Evolutionary conservation across 306 rosid species (phyloP).

Genomic region (Trichosanthes cucumerina): DNA sequence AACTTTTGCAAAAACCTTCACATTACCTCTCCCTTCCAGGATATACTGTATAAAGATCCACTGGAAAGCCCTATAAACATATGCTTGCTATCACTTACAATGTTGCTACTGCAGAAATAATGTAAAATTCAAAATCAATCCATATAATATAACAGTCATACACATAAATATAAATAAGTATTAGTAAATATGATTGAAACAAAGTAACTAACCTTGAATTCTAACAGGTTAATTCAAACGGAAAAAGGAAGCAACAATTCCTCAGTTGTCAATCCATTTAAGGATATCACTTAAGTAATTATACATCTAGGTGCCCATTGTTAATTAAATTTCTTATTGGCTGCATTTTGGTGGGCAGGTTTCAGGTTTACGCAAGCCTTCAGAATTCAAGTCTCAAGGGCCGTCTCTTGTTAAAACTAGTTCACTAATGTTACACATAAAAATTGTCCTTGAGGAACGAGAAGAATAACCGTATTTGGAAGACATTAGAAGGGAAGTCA

Average conservation of each 20-base stretch:
- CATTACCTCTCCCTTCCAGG: constrained; percentile 98
- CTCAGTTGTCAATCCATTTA: not conserved
- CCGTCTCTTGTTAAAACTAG: not conserved
- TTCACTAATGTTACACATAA: not conserved
- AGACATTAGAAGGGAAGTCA: not conserved
- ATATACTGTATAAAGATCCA: constrained; percentile 77
- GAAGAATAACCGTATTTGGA: not conserved
- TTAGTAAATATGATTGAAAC: not conserved
- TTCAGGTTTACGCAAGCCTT: not conserved
- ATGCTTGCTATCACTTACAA: constrained; percentile 65
- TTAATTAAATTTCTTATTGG: not conserved
- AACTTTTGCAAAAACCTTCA: not conserved
- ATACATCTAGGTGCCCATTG: not conserved
- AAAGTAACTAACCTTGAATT: not conserved
- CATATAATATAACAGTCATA: constrained; percentile 15
- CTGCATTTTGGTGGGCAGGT: not conserved
- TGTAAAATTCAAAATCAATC: constrained; percentile 15
- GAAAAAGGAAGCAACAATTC: not conserved
- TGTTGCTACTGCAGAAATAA: constrained; percentile 68
- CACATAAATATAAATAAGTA: not conserved
- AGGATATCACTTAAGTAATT: not conserved
- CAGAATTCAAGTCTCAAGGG: not conserved
- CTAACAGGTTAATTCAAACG: not conserved
- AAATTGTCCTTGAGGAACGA: not conserved
- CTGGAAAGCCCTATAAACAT: constrained; percentile 87